Percentiles rank a stretch among this genome's conserved stretches.
phyloP scores from a whole-genome alignment of 345 rosid species.

The Heritiera littoralis region DNA sequence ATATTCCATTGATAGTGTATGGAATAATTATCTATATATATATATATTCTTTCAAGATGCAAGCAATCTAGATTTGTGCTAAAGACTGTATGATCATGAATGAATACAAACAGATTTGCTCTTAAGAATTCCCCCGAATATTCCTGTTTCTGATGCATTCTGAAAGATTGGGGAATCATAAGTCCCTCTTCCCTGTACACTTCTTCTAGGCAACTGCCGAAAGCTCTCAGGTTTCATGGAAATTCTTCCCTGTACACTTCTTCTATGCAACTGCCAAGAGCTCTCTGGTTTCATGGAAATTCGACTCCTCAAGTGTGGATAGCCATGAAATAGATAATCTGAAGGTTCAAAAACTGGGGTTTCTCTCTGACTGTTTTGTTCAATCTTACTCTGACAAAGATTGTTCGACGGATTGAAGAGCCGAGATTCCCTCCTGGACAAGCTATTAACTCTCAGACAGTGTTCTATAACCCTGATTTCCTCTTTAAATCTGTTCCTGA shows the following conservation, averaged over 20 bases:
- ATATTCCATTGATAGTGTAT: no score
- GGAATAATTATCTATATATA: no score
- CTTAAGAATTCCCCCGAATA: constrained; percentile 33
- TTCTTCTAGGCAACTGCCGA: constrained; percentile 27
- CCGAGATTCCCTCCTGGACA: constrained; percentile 34
- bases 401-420: constrained; percentile 28
- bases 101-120: constrained; percentile 57
- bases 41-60: no score
- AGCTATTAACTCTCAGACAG: constrained; percentile 55
- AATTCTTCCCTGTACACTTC: constrained; percentile 22
- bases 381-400: constrained; percentile 21
- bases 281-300: constrained; percentile 30
- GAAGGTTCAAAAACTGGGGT: constrained; percentile 75
- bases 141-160: constrained; percentile 29
- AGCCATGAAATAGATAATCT: constrained; percentile 53
- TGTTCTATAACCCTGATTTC: constrained; percentile 80
- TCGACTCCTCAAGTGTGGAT: constrained; percentile 69
- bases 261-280: constrained; percentile 28
- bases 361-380: constrained; percentile 38
- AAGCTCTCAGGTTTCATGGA: constrained; percentile 29
- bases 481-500: constrained; percentile 67
- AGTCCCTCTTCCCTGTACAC: constrained; percentile 22
- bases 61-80: neutral
- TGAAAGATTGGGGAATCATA: constrained; percentile 48
- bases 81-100: constrained; percentile 31